Evolutionary conservation across 805 yeast genomes (phyloP).

Genomic region (Cyberlindnera mississippiensis): DNA sequence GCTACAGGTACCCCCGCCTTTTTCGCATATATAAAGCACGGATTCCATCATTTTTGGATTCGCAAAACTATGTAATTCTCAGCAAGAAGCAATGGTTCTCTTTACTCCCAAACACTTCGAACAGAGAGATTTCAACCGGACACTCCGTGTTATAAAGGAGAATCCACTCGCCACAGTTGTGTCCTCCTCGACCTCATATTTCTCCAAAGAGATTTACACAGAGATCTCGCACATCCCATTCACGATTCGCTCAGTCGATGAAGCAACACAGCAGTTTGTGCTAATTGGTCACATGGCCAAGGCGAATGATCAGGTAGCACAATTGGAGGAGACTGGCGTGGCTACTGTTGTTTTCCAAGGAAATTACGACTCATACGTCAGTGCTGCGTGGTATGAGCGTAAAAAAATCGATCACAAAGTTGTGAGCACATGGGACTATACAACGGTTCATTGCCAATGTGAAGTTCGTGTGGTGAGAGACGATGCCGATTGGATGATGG

Average conservation of each 20-base stretch:
- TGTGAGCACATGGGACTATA: slow-evolving; percentile 73
- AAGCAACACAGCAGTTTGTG: slow-evolving; percentile 32
- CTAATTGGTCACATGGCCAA: slow-evolving; percentile 55
- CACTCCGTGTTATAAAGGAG: slow-evolving; percentile 38
- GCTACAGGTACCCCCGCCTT: too few relatives aligned
- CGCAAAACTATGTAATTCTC: too few relatives aligned
- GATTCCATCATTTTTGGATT: neutral
- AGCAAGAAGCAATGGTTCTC: slow-evolving; percentile 18
- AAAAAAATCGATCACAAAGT: slow-evolving; percentile 53
- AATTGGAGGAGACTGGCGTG: slow-evolving; percentile 32
- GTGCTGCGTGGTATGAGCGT: slow-evolving; percentile 57
- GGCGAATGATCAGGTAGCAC: slow-evolving; percentile 46
- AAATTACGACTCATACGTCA: slow-evolving; percentile 43
- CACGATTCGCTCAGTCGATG: slow-evolving; percentile 32
- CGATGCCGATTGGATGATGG: slow-evolving; percentile 42
- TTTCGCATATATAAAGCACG: neutral
- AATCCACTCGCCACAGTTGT: slow-evolving; percentile 53
- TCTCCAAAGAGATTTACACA: slow-evolving; percentile 31
- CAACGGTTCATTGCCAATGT: slow-evolving; percentile 54
- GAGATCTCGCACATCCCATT: slow-evolving; percentile 59
- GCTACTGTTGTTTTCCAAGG: slow-evolving; percentile 52
- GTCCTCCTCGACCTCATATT: slow-evolving; percentile 26
- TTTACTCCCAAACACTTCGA: slow-evolving; percentile 29
- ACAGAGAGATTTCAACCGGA: slow-evolving; percentile 33
- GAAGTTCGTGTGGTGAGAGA: slow-evolving; percentile 41